A percentile compares a stretch with the other conserved stretches of the same genome.
These are phyloP conservation scores for Austroboletus novae-zelandiae DNA, from an alignment of 1,284 basidiomycete species.

Conservation along the genomic window DNA sequence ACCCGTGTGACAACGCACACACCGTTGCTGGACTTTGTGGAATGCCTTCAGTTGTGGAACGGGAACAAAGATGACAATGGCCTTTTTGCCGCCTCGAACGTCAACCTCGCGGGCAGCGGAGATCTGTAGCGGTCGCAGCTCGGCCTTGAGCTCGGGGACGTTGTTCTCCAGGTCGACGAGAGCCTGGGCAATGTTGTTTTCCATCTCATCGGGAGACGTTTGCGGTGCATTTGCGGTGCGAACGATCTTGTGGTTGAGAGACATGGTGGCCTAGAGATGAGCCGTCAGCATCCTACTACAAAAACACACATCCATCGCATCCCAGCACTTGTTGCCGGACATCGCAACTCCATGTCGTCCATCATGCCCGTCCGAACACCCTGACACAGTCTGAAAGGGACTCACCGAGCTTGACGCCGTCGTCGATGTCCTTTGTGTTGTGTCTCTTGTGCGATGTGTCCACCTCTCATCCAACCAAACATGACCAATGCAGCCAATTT, in stretches of 20 bases:
- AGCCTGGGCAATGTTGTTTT: slow-evolving; percentile 93
- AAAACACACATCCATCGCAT: slow-evolving; percentile 45
- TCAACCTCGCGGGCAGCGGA: slow-evolving; percentile 98
- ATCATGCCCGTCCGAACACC: slow-evolving; percentile 10
- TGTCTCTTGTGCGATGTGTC: slow-evolving; percentile 7
- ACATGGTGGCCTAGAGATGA: slow-evolving; percentile 54
- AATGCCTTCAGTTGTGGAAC: slow-evolving; percentile 98
- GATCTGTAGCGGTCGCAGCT: slow-evolving; percentile 95
- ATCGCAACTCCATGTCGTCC: slow-evolving; percentile 7
- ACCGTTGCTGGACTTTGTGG: slow-evolving; percentile 98
- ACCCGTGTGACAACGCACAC: slow-evolving; percentile 33
- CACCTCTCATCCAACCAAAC: slow-evolving; percentile 26
- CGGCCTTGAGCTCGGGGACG: slow-evolving; percentile 96
- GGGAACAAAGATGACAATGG: slow-evolving; percentile 98
- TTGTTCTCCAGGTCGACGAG: slow-evolving; percentile 97
- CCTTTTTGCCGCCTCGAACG: slow-evolving; percentile 99
- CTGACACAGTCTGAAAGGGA: slow-evolving; percentile 27
- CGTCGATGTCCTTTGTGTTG: slow-evolving; percentile 35
- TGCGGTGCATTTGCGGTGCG: slow-evolving; percentile 95
- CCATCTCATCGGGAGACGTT: slow-evolving; percentile 88
- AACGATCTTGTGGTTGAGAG: slow-evolving; percentile 83
- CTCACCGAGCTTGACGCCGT: slow-evolving; percentile 47
- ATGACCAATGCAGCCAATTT: slow-evolving; percentile 26
- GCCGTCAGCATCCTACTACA: slow-evolving; percentile 43
- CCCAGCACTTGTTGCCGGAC: slow-evolving; percentile 35